Conservation (phyloP, 75 land plant genomes). For the Cunninghamia lanceolata region DNA sequence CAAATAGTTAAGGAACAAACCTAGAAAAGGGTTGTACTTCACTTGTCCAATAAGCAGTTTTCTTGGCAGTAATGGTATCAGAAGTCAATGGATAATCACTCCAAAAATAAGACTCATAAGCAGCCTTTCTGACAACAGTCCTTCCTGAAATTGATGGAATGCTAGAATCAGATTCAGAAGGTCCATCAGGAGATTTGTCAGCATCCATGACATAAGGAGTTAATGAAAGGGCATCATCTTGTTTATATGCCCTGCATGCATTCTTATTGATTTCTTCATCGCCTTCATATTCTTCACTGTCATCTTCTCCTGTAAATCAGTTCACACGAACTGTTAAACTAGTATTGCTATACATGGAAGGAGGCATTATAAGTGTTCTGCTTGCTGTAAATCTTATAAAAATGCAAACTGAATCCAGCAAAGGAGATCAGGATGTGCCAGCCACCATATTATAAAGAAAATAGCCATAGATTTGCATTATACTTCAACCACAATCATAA, state of each 20-base stretch:
- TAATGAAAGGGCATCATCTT: background rate
- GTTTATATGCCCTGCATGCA: background rate
- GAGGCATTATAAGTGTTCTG: background rate
- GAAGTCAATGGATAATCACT: conserved; percentile 5
- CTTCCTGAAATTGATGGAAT: conserved; percentile 9
- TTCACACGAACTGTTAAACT: background rate
- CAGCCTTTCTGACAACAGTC: background rate
- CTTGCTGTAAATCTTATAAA: background rate
- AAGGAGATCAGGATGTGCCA: background rate
- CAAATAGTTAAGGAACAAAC: background rate
- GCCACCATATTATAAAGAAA: background rate
- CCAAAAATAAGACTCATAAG: conserved; percentile 4
- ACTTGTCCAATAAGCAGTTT: background rate
- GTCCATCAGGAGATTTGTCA: background rate
- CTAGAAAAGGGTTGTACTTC: background rate
- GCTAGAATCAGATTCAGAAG: conserved; percentile 6
- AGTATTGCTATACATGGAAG: background rate
- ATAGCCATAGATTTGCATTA: background rate
- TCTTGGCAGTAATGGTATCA: background rate
- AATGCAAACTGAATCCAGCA: background rate
- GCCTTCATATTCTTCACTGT: background rate
- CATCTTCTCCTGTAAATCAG: conserved; percentile 9
- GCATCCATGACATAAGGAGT: background rate
- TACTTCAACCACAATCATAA: background rate
- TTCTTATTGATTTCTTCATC: conserved; percentile 2